Evolutionary conservation across 495 filamentous ascomycete species (phyloP).

Genomic region (Aspergillus campestris): DNA sequence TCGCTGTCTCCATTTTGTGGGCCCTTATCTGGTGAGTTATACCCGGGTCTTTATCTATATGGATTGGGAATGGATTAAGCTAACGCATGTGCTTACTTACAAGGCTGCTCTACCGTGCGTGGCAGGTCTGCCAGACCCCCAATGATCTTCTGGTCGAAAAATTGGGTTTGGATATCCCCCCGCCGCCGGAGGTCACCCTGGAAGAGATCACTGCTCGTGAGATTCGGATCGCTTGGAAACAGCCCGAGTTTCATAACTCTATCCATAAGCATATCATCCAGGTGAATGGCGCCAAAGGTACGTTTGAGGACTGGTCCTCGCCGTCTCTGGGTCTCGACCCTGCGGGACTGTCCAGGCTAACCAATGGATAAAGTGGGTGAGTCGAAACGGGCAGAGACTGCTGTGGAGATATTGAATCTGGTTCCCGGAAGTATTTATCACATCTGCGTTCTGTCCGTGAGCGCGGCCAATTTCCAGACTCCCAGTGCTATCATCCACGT

Average conservation of each 20-base stretch:
- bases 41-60: neutral
- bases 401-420: slow-evolving; percentile 78
- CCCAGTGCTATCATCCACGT: slow-evolving; percentile 78
- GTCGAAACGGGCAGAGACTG: slow-evolving; percentile 73
- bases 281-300: slow-evolving; percentile 87
- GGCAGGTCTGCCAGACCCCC: slow-evolving; percentile 79
- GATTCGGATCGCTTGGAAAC: slow-evolving; percentile 86
- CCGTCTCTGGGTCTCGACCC: too few species aligned
- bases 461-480: slow-evolving; percentile 82
- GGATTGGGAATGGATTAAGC: neutral
- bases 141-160: slow-evolving; percentile 84
- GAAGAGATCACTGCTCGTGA: slow-evolving; percentile 80
- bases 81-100: neutral
- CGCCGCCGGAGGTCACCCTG: slow-evolving; percentile 83
- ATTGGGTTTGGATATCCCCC: slow-evolving; percentile 86
- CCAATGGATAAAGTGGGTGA: slow-evolving; percentile 60
- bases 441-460: slow-evolving; percentile 82
- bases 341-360: slow-evolving; percentile 5
- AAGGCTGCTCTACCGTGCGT: slow-evolving; percentile 75
- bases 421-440: slow-evolving; percentile 84
- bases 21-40: slow-evolving; percentile 43
- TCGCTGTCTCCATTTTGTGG: slow-evolving; percentile 42
- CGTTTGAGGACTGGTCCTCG: slow-evolving; percentile 11
- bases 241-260: slow-evolving; percentile 65
- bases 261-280: slow-evolving; percentile 84